A percentile compares a stretch with the other conserved stretches of the same genome.
Evolutionary conservation across 495 filamentous ascomycete species (phyloP).

Genomic region (Hypoxylon intermedium): DNA sequence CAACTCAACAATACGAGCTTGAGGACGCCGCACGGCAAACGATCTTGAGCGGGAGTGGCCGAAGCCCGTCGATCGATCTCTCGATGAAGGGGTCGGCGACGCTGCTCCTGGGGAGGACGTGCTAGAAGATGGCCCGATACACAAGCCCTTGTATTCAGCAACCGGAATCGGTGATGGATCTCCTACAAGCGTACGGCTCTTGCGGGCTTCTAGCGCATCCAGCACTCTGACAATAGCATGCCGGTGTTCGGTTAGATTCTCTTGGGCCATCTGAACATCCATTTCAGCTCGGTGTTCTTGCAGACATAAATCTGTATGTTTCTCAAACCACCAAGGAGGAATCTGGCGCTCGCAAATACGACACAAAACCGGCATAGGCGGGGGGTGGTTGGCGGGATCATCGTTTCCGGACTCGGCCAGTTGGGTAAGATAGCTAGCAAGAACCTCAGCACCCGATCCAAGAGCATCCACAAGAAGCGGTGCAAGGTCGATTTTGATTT

Average conservation of each 20-base stretch:
- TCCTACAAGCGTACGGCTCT: conserved; percentile 68
- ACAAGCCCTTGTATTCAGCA: conserved; percentile 89
- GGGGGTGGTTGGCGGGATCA: conserved; percentile 82
- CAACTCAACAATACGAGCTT: conserved; percentile 91
- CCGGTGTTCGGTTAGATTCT: conserved; percentile 90
- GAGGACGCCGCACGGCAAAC: conserved; percentile 87
- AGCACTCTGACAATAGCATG: conserved; percentile 95
- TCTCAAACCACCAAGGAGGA: conserved; percentile 99
- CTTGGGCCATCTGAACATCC: conserved; percentile 95
- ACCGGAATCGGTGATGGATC: conserved; percentile 63
- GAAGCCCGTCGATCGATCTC: conserved; percentile 79
- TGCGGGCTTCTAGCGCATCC: conserved; percentile 85
- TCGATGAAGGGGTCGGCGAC: conserved; percentile 75
- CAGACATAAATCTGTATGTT: conserved; percentile 93
- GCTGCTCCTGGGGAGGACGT: conserved; percentile 65
- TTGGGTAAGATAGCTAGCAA: conserved; percentile 89
- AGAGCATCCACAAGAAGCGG: conserved; percentile 89
- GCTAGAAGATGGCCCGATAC: conserved; percentile 78
- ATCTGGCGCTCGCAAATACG: conserved; percentile 98
- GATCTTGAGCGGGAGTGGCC: conserved; percentile 75
- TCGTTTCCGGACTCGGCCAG: conserved; percentile 85
- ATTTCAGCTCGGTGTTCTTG: conserved; percentile 97
- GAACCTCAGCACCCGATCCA: conserved; percentile 90
- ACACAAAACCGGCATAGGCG: conserved; percentile 87
- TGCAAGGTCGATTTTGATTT: conserved; percentile 95